Conservation (phyloP, 1,139 yeast species). For the Hansenula lynferdii region DNA sequence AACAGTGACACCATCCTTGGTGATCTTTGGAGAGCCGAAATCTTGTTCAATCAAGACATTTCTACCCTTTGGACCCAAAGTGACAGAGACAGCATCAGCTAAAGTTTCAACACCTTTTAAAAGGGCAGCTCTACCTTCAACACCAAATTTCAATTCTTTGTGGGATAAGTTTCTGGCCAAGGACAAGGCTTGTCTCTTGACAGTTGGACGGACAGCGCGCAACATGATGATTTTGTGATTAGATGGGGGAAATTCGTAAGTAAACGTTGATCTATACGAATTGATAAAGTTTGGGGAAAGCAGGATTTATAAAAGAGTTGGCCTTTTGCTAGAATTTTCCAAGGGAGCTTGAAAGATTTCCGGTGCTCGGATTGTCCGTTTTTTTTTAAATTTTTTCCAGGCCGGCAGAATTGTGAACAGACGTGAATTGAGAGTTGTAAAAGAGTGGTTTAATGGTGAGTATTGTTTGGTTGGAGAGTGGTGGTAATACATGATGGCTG, state of each 20-base stretch:
- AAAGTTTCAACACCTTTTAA: conserved; percentile 94
- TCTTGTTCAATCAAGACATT: conserved; percentile 96
- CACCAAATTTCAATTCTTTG: conserved; percentile 97
- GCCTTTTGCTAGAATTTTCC: conserved; percentile 14
- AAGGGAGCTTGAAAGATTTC: not conserved
- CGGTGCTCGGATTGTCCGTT: conserved; percentile 2
- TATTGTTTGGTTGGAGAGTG: too few relatives aligned
- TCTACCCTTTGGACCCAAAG: conserved; percentile 98
- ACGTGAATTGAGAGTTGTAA: not conserved
- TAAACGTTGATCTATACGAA: not conserved
- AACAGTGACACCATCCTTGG: conserved; percentile 99
- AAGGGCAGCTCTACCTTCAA: conserved; percentile 96
- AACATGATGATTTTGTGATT: conserved; percentile 35
- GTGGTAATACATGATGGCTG: too few relatives aligned
- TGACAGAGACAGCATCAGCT: conserved; percentile 96
- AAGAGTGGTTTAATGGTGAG: too few relatives aligned
- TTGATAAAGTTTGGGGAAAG: not conserved
- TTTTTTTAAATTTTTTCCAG: not conserved
- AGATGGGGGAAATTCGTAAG: too few relatives aligned
- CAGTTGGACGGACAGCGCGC: conserved; percentile 48
- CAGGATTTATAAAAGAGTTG: not conserved
- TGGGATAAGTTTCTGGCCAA: conserved; percentile 66
- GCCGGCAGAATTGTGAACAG: not conserved
- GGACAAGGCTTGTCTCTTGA: conserved; percentile 35
- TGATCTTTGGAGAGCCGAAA: conserved; percentile 96